These are phyloP conservation scores for Cenchrus fungigraminus DNA, from an alignment of 176 grass and related monocot genomes.

Conservation along the genomic window DNA sequence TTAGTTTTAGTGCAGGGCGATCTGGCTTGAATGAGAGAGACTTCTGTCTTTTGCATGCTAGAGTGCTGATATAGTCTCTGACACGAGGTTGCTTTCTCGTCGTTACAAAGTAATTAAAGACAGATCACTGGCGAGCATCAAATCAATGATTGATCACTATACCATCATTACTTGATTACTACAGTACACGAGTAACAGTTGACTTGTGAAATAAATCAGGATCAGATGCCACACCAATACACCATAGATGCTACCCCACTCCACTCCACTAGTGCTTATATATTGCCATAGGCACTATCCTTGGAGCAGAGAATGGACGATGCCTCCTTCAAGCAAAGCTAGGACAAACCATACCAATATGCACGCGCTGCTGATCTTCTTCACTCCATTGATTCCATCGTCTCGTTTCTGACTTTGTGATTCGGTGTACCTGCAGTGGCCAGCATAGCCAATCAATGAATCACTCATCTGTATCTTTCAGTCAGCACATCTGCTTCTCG, in stretches of 20 bases:
- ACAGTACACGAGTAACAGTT: not conserved
- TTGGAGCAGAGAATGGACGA: not conserved
- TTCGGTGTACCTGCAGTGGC: not conserved
- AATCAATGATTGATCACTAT: not conserved
- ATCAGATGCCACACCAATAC: not conserved
- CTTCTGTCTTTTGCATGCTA: not conserved
- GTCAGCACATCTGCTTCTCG: not conserved
- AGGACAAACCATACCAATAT: not conserved
- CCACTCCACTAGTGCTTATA: not conserved
- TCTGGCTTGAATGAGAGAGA: not conserved
- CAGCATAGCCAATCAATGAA: not conserved
- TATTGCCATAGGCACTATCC: not conserved
- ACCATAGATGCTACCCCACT: not conserved
- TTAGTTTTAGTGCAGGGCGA: no score
- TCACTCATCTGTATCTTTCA: not conserved
- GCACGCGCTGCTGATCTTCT: no score
- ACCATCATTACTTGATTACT: not conserved
- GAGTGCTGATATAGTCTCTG: not conserved
- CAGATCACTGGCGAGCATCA: no score
- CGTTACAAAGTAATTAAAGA: not conserved
- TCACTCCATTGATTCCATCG: not conserved
- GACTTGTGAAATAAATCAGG: conserved; percentile 3
- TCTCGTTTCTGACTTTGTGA: not conserved
- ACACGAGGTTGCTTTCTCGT: not conserved
- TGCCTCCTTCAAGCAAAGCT: not conserved